Base-by-base conservation (phyloP, 1,139 yeast species). In the Pichia sp. region DNA sequence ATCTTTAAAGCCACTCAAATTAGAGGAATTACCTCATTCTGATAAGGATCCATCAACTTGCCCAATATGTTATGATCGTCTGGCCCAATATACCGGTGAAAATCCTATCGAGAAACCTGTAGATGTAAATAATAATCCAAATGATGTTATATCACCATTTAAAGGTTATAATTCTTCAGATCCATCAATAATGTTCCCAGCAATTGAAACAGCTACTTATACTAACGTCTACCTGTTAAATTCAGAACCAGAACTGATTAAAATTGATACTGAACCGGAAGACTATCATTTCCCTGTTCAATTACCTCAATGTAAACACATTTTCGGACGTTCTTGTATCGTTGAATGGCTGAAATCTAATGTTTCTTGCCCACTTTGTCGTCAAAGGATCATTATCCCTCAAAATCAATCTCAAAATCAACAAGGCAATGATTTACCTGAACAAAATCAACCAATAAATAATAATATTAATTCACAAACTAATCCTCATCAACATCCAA, bases 261-360 rank as follows among this genome's bases (percentile, higher is more conserved):
- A n/a, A 18, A 17, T 14, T 7, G 30, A 26, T 4, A 14, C 32
- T 9, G 21, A 17, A 4, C 34, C 31, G 8, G 25, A 17, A 4
- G 28, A 7, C 9, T 4, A 25, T 12, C 63, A 59, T 41, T 50
- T 46, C 28, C 55, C 61, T 1, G 60, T 57, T 18, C 47, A 48
- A 30, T 39, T 59, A 11, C 59, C 59, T 1, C 54, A 53, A 32
- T 59, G 63, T 35, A 48, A 48, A 3, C 63, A 59, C 38, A 42
- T 54, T 4, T 60, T 59, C 39, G 64, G 64, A 4, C 46, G 47
- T 23, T 51, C 62, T 5, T 60, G 64, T 44, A 55, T 60, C 5
- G 48, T 46, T 5, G 61, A 58, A 38, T 60, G 64, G 64, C 45
- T 58, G 23, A 43, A 50, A 26, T 43, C 50, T n/a, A 51, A 53